Base-by-base conservation (phyloP, 495 filamentous ascomycete genomes). In the Halenospora varia region DNA sequence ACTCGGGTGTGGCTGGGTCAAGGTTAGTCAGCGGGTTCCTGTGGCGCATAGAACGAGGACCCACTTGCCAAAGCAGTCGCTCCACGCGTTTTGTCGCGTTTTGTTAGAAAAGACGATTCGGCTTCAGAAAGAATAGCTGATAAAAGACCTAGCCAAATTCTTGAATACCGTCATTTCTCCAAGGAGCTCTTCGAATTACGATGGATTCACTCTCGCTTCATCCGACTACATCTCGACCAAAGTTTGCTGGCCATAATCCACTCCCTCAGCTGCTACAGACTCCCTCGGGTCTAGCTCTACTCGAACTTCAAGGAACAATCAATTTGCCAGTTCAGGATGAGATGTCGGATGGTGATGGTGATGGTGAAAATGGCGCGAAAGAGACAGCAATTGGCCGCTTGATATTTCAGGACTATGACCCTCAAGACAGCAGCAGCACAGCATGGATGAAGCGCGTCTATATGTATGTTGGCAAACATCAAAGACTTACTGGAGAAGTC, bases 221-320 rank as follows among this genome's bases (percentile, higher is more conserved):
- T 13, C 29, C 29, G 4, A 35, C 29, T 13, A 6, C 29, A 13
- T 35, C 29, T 35, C 29, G 29, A 19, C 47, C 47, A 24, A 17
- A 55, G 13, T 29, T 24, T 17, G 20, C 4, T 15, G 26, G 2
- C 10, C 25, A 29, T 69, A 88, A 85, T 69, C 82, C 89, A 1
- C 82, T 96, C n/a, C 92, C 92, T 8, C 71, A 78, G 2, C 75
- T 96, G 59, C 83, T 97, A n/a, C 89, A 90, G 61, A 96, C 92
- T 2, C 92, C 92, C 23, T 71, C 78, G 3, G 86, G 86, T 49
- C 76, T 87, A 29, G 91, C 90, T n/a, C 73, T 97, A 44, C 78
- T 97, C 56, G 92, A 97, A 70, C 81, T 97, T 17, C 92, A 97
- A 74, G 91, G 89, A 41, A 89, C 85, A 10, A 85, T 97, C 73